Base-by-base conservation (phyloP, 31 red algal genomes). In the Asparagopsis taxiformis region DNA sequence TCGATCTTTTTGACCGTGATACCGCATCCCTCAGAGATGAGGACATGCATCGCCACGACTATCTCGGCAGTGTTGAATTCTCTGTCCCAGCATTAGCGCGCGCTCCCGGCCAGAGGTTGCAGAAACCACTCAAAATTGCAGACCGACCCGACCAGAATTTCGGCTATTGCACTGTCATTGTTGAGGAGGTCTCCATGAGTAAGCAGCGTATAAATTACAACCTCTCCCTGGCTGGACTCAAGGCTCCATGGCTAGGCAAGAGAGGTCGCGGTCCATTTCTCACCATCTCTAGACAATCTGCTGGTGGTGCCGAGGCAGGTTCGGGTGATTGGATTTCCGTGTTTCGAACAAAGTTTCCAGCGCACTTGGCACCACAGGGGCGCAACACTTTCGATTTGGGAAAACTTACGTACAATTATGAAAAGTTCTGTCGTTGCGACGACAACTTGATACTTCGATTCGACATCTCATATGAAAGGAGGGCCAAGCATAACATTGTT, bases 1-100 rank as follows among this genome's bases (percentile, higher is more conserved):
- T 87, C 13, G 70, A 87, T 31, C 71, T 87, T n/a, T 87, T 70
- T 62, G 82, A 87, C 72, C 59, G 82, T 34, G 82, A 87, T 37
- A 31, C 58, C 7, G 43, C 31, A 3, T 41, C 16, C 8, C 34
- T 57, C 16, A 56, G 65, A 31, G 64, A 87, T 57, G 82, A 75
- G 21, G 72, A 87, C 63, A 32, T 87, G 7, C 54, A 59, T 55
- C 29, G 19, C 8, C 82, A 87, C 36, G 82, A 87, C 62, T 87
- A 70, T 22, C 72, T 87, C 15, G 82, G 82, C 48, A 34, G 20
- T 34, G 72, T 53, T 5, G 51, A 62, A 0, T 30, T 87, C 1
- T 61, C 63, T 1, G 82, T 87, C 51, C 71, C 82, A 0, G 50
- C 72, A 9, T 52, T 87, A 0, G 82, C 77, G 24, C 59, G 82